Conservation (phyloP, 2,329 filamentous ascomycete genomes). For the Teratosphaeria zuluensis region DNA sequence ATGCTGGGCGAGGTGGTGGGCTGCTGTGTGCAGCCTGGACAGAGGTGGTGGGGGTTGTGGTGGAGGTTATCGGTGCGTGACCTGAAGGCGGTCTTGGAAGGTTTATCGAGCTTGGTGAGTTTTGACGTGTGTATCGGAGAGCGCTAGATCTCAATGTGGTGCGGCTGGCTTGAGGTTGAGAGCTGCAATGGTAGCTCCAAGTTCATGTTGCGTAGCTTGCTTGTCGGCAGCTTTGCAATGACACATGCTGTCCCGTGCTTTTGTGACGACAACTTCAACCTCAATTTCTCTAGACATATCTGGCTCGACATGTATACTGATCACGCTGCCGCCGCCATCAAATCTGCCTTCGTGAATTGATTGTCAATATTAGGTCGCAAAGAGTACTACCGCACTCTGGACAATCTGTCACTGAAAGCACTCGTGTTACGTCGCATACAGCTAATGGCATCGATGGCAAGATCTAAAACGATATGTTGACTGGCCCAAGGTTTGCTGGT, state of each 20-base stretch:
- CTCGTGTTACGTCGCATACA: too few species aligned
- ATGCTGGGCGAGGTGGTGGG: conserved; percentile 45
- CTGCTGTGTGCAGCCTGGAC: neutral
- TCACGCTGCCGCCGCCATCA: too few species aligned
- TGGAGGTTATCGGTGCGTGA: neutral
- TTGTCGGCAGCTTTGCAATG: neutral
- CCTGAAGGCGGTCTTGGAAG: neutral
- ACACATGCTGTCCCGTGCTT: neutral
- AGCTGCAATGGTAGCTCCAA: neutral
- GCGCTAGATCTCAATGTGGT: neutral
- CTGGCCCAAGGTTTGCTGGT: too few species aligned
- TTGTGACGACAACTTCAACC: neutral
- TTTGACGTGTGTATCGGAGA: neutral
- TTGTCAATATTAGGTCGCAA: too few species aligned
- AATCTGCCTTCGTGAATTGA: too few species aligned
- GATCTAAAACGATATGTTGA: too few species aligned
- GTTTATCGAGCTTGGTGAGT: neutral
- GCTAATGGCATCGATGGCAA: too few species aligned
- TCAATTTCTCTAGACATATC: too few species aligned
- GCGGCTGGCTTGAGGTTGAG: neutral
- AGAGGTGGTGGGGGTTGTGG: neutral
- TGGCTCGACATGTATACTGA: too few species aligned
- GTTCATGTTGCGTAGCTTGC: neutral
- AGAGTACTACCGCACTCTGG: too few species aligned
- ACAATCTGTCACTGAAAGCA: too few species aligned